Base-by-base conservation (phyloP, 2,329 filamentous ascomycete genomes). In the Aspergillus tanneri region DNA sequence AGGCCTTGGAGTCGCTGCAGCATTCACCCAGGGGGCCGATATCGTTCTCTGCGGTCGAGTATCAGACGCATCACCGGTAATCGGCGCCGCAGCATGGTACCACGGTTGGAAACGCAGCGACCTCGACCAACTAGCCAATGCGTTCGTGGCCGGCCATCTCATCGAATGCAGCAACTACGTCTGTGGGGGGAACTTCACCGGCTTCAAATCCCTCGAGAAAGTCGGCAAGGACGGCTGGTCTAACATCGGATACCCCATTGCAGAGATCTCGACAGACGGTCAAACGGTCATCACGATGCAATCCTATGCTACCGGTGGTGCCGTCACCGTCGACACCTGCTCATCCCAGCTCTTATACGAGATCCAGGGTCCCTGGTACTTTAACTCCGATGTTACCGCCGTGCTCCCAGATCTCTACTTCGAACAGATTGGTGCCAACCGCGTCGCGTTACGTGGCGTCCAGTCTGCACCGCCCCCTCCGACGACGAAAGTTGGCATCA, bases 361-460 rank as follows among this genome's bases (percentile, higher is more conserved):
- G 59, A 75, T 80, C 12, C 77, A 80, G 54, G 78, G 78, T 4
- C 76, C 75, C 0, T 76, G 73, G 69, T 83, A 83, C 59, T 79
- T 73, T 68, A 81, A 82, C 63, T 77, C 74, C 0, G 80, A 82
- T 52, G 79, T 82, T 23, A 80, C 75, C 0, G 79, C 79, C 0
- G 57, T 78, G 11, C 64, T 83, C 11, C 66, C 73, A 38, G 66
- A 73, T n/a, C 65, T 81, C 28, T 72, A 69, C 48, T 78, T 84
- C 50, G 73, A 79, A 38, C 73, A 83, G 44, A 48, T 77, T 4
- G 72, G 71, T 1, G 63, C 64, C 14, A 73, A 82, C 54, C 71
- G 77, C 5, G 76, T 82, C 2, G 71, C 73, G 2, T 46, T 82
- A 38, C 70, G 72, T 18, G 75, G 79, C 1, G 69, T 72, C 2